phyloP scores from a whole-genome alignment of 2,329 filamentous ascomycete genomes.

The Chaetomiaceae sp. region DNA sequence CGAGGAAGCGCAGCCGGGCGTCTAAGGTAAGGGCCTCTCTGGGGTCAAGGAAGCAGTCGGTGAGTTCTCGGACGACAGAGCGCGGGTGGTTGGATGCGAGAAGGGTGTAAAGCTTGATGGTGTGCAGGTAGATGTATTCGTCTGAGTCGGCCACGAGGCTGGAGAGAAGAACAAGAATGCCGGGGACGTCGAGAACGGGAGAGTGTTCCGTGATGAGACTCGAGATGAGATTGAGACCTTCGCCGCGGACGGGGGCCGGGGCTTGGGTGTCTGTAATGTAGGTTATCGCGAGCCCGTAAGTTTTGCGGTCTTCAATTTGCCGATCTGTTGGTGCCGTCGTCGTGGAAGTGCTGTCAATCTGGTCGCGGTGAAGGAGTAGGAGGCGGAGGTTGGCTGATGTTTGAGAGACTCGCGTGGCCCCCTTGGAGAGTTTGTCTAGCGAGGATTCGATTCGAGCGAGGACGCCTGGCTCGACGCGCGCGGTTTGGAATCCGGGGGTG shows the following conservation, averaged over 20 bases:
- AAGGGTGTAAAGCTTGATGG: constrained; percentile 60
- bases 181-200: constrained; percentile 61
- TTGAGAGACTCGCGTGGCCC: constrained; percentile 40
- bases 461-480: constrained; percentile 39
- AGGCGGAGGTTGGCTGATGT: constrained; percentile 55
- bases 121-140: constrained; percentile 67
- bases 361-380: constrained; percentile 52
- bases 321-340: constrained; percentile 39
- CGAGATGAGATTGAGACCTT: constrained; percentile 59
- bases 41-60: constrained; percentile 64
- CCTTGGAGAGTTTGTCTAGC: constrained; percentile 41
- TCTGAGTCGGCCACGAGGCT: constrained; percentile 62
- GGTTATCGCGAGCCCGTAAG: constrained; percentile 57
- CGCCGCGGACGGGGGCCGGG: constrained; percentile 61
- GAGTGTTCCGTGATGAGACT: constrained; percentile 52
- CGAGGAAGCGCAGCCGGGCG: constrained; percentile 62
- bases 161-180: constrained; percentile 59
- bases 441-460: constrained; percentile 46
- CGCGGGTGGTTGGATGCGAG: constrained; percentile 59
- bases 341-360: constrained; percentile 44
- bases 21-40: constrained; percentile 56
- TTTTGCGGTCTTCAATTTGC: constrained; percentile 57
- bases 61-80: constrained; percentile 57
- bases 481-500: constrained; percentile 51
- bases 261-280: constrained; percentile 60